phyloP scores from a whole-genome alignment of 371 early-diverging fungal species.

The Coemansia sp. region DNA sequence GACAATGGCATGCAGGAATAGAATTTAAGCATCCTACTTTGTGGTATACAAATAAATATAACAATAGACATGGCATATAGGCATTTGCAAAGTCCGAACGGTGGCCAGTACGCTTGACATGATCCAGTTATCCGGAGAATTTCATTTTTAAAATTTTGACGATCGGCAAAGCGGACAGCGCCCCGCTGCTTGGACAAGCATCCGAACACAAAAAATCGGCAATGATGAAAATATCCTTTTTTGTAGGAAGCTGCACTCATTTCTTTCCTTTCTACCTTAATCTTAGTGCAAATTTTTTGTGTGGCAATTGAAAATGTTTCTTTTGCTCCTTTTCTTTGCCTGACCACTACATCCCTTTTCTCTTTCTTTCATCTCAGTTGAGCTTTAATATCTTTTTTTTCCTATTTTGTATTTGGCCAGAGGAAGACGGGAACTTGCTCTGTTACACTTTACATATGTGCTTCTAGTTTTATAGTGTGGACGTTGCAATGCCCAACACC shows the following conservation, averaged over 20 bases:
- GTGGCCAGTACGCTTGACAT: too few species aligned
- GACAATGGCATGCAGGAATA: not conserved
- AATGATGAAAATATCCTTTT: not conserved
- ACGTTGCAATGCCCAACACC: not conserved
- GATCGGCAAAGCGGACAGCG: too few species aligned
- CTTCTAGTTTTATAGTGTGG: not conserved
- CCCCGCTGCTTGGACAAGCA: not conserved
- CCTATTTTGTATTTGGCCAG: not conserved
- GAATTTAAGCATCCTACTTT: too few species aligned
- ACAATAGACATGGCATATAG: too few species aligned
- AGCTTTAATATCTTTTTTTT: not conserved
- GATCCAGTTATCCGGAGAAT: too few species aligned
- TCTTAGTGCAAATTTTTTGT: not conserved
- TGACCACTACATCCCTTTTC: not conserved
- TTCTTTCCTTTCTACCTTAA: not conserved
- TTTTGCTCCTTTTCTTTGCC: not conserved
- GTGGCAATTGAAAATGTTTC: not conserved
- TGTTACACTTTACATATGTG: not conserved
- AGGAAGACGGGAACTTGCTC: not conserved
- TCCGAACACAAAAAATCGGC: not conserved
- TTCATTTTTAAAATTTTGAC: too few species aligned
- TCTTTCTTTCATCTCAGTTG: not conserved
- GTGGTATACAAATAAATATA: too few species aligned
- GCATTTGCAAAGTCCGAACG: too few species aligned
- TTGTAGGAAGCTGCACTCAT: too few species aligned